Evolutionary conservation across 805 yeast species (phyloP).

Genomic region (Yamadazyma kitorensis): DNA sequence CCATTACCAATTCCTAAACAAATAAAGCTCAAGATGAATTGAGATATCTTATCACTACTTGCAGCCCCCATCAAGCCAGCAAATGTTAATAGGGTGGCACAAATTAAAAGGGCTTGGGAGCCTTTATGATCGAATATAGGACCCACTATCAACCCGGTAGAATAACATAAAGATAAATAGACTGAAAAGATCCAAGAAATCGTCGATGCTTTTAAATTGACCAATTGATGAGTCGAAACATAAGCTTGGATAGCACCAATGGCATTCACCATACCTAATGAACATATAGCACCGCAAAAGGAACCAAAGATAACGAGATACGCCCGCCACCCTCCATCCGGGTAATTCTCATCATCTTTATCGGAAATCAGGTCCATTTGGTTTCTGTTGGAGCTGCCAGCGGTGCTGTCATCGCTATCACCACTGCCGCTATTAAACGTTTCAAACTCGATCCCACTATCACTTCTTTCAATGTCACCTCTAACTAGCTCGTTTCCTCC

Average conservation of each 20-base stretch:
- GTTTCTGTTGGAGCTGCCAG: too few species aligned
- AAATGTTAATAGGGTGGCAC: conserved; percentile 42
- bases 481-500: too few species aligned
- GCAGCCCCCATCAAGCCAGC: conserved; percentile 57
- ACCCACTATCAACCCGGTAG: conserved; percentile 52
- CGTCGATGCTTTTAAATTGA: conserved; percentile 40
- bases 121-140: conserved; percentile 66
- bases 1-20: conserved; percentile 59
- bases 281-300: conserved; percentile 52
- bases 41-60: conserved; percentile 51
- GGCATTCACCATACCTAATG: conserved; percentile 56
- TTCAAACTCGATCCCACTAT: too few species aligned
- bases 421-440: too few species aligned
- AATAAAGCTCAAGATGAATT: conserved; percentile 58
- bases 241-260: conserved; percentile 64
- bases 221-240: conserved; percentile 53
- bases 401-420: too few species aligned
- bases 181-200: conserved; percentile 67
- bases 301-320: conserved; percentile 57
- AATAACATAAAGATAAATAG: conserved; percentile 47
- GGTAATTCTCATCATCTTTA: conserved; percentile 24
- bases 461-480: too few species aligned
- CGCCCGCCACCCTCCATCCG: conserved; percentile 62
- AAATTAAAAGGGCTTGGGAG: conserved; percentile 38
- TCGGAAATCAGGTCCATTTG: too few species aligned